Percentiles rank a stretch among this genome's conserved stretches.
Evolutionary conservation across 1,284 basidiomycete genomes (phyloP).

Genomic region (Ceraceosorus bombacis): DNA sequence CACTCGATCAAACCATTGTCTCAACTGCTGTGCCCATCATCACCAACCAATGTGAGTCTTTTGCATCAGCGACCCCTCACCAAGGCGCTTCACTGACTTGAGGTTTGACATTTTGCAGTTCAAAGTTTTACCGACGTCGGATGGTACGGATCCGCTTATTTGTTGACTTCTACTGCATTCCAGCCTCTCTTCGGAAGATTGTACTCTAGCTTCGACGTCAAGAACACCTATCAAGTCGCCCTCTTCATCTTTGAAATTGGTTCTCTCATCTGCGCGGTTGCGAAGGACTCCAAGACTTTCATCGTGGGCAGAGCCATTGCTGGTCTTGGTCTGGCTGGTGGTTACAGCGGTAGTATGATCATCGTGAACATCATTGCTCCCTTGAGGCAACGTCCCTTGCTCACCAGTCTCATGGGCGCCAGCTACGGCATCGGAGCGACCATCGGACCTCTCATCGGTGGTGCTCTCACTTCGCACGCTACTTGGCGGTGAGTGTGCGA

Average conservation of each 20-base stretch:
- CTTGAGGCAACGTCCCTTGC: constrained; percentile 14
- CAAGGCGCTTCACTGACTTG: too few species aligned
- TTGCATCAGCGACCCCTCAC: too few species aligned
- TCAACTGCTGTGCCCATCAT: constrained; percentile 34
- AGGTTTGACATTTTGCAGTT: too few species aligned
- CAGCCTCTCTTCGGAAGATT: constrained; percentile 34
- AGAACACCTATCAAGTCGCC: constrained; percentile 23
- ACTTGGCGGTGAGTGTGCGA: constrained; percentile 24
- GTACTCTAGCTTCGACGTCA: constrained; percentile 30
- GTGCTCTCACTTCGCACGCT: constrained; percentile 28
- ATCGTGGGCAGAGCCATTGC: constrained; percentile 37
- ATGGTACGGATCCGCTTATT: constrained; percentile 37
- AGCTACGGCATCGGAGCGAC: constrained; percentile 26
- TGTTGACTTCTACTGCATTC: constrained; percentile 32
- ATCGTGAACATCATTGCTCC: constrained; percentile 25
- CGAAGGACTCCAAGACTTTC: constrained; percentile 25
- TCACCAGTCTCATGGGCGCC: constrained; percentile 22
- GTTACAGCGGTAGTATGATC: constrained; percentile 29
- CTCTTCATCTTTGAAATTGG: constrained; percentile 34
- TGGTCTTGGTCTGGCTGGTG: constrained; percentile 32
- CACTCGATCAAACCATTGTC: constrained; percentile 33
- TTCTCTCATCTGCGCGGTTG: constrained; percentile 32
- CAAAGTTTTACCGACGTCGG: constrained; percentile 20
- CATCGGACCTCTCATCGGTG: constrained; percentile 24
- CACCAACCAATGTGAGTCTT: constrained; percentile 27